Conservation (phyloP, 2,329 filamentous ascomycete genomes). For the Fusarium sp. region DNA sequence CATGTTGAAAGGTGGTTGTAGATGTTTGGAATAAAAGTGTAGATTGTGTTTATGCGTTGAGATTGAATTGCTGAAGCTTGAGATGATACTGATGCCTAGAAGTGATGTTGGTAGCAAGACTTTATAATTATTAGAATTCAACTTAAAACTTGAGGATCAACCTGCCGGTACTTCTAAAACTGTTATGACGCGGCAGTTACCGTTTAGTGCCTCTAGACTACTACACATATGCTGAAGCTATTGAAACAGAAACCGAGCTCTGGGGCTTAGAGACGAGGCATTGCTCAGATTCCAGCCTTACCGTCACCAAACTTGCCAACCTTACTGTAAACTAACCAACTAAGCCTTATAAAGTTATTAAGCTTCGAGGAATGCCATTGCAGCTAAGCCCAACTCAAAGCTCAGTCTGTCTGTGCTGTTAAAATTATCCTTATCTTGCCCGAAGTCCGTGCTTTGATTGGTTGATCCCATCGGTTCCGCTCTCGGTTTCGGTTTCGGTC, state of each 20-base stretch:
- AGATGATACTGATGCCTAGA: neutral
- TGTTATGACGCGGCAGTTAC: conserved; percentile 5
- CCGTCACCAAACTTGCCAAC: too few species aligned
- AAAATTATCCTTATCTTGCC: neutral
- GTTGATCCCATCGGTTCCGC: neutral
- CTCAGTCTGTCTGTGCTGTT: neutral
- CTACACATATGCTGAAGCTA: conserved; percentile 8
- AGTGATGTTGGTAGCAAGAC: neutral
- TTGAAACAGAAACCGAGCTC: conserved; percentile 10
- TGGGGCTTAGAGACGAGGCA: conserved; percentile 8
- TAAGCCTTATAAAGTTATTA: neutral
- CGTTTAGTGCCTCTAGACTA: neutral
- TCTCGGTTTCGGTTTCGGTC: conserved; percentile 15
- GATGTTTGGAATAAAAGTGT: rapidly evolving
- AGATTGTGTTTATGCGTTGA: neutral
- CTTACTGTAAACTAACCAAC: neutral
- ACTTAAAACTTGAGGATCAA: neutral
- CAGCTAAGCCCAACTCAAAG: neutral
- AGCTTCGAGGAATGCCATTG: too few species aligned
- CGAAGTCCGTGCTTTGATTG: neutral
- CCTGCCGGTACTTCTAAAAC: neutral
- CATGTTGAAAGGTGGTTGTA: neutral
- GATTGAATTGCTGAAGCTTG: neutral
- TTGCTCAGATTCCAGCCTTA: too few species aligned
- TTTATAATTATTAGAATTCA: neutral